A percentile compares a stretch with the other conserved stretches of the same genome.
Conservation (phyloP, 768 basidiomycete genomes). For the Mycena haematopus region DNA sequence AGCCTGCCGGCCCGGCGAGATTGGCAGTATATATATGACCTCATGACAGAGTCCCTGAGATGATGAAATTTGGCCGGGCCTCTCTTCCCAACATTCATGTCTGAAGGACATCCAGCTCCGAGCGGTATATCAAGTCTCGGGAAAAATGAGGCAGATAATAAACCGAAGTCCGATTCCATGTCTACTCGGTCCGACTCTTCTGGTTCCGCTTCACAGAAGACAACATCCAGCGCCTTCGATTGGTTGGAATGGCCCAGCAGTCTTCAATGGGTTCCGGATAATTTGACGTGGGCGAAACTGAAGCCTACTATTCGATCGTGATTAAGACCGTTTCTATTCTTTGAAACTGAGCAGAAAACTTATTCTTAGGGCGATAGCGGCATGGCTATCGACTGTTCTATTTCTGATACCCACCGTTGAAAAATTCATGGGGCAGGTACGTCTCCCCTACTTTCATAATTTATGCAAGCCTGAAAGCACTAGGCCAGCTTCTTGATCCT, state of each 20-base stretch:
- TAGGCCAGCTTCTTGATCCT: conserved; percentile 72
- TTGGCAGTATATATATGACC: conserved; percentile 1
- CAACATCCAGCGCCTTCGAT: neutral
- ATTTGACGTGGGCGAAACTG: conserved; percentile 62
- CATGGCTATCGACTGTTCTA: conserved; percentile 65
- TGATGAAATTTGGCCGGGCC: neutral
- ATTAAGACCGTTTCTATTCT: neutral
- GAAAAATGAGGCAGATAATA: neutral
- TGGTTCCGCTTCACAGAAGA: neutral
- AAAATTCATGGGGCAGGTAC: conserved; percentile 62
- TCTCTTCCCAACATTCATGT: conserved; percentile 5
- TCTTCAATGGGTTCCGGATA: conserved; percentile 63
- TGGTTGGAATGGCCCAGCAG: conserved; percentile 32
- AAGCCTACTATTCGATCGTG: conserved; percentile 67
- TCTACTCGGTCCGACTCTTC: conserved; percentile 2
- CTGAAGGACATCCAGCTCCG: neutral
- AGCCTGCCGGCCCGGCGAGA: too few species aligned
- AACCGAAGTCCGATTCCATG: neutral
- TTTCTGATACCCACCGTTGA: conserved; percentile 62
- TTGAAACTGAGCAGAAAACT: neutral
- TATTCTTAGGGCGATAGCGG: conserved; percentile 48
- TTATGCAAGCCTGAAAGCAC: neutral
- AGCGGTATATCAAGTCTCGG: neutral
- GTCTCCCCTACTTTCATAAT: conserved; percentile 18
- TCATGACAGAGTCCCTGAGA: neutral